A percentile compares a stretch with the other conserved stretches of the same genome.
Evolutionary conservation across 768 basidiomycete species (phyloP).

Genomic region (Collybiopsis luxurians): DNA sequence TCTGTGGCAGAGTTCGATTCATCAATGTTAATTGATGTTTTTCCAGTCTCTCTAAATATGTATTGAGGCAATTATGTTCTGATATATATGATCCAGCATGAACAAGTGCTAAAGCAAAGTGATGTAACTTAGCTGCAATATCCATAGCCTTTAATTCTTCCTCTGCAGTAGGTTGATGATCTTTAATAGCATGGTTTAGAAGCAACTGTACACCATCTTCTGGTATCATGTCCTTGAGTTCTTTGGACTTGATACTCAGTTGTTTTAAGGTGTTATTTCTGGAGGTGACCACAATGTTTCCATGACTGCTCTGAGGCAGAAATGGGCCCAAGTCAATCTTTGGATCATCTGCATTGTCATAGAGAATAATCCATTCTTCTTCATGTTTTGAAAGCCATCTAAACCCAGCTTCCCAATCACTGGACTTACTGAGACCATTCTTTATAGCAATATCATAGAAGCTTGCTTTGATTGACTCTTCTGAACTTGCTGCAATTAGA

Average conservation of each 20-base stretch:
- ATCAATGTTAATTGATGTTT: too few relatives aligned
- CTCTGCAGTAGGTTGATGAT: not conserved
- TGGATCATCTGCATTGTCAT: conserved; percentile 12
- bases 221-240: not conserved
- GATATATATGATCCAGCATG: conserved; percentile 3
- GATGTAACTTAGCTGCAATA: not conserved
- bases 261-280: not conserved
- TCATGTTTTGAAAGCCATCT: not conserved
- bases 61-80: too few relatives aligned
- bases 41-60: not conserved
- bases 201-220: too few relatives aligned
- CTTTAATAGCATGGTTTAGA: not conserved
- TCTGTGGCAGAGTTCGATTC: too few relatives aligned
- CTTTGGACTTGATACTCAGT: not conserved
- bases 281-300: conserved; percentile 8
- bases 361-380: conserved; percentile 10
- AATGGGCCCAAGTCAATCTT: not conserved
- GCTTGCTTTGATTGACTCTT: too few relatives aligned
- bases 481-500: not conserved
- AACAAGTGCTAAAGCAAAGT: not conserved
- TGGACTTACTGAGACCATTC: not conserved
- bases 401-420: not conserved
- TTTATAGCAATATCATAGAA: too few relatives aligned
- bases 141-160: not conserved
- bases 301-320: conserved; percentile 7